Conservation (phyloP, 2,329 filamentous ascomycete genomes). For the Ceratocystis destructans region DNA sequence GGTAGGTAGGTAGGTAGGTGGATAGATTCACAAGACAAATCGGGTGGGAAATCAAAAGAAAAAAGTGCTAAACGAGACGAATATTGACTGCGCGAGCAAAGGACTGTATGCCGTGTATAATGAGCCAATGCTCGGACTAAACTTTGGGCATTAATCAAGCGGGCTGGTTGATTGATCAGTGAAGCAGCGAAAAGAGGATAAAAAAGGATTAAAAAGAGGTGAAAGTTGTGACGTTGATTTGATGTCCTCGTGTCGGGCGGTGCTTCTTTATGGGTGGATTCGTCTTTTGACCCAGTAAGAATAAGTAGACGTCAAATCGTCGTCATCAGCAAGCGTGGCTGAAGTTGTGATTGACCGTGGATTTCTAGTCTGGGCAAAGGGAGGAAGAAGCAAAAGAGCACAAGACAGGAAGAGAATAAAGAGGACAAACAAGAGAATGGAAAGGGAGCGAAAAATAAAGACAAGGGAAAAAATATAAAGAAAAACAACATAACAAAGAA, state of each 20-base stretch:
- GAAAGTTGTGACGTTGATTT: too few relatives aligned
- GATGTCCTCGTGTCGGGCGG: too few relatives aligned
- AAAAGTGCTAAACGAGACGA: not conserved
- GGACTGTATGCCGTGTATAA: not conserved
- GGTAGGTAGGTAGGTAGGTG: too few relatives aligned
- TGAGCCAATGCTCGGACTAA: not conserved
- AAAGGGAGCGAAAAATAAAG: not conserved
- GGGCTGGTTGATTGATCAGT: not conserved
- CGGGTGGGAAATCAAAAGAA: not conserved
- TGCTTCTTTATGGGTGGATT: too few relatives aligned
- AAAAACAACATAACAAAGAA: not conserved
- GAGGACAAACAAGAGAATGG: not conserved
- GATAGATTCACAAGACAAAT: too few relatives aligned
- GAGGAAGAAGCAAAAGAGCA: too few relatives aligned
- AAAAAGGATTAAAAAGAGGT: not conserved
- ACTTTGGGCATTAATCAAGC: not conserved
- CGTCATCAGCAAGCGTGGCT: too few relatives aligned
- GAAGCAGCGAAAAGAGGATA: not conserved
- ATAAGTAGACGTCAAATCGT: too few relatives aligned
- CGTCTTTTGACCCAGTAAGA: too few relatives aligned
- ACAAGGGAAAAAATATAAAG: not conserved
- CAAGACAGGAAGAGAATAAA: too few relatives aligned
- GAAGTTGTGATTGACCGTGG: too few relatives aligned
- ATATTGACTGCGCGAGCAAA: not conserved
- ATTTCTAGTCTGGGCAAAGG: too few relatives aligned